These are phyloP conservation scores for Thymus quinquecostatus DNA, from an alignment of 257 asterid species.

Conservation along the genomic window DNA sequence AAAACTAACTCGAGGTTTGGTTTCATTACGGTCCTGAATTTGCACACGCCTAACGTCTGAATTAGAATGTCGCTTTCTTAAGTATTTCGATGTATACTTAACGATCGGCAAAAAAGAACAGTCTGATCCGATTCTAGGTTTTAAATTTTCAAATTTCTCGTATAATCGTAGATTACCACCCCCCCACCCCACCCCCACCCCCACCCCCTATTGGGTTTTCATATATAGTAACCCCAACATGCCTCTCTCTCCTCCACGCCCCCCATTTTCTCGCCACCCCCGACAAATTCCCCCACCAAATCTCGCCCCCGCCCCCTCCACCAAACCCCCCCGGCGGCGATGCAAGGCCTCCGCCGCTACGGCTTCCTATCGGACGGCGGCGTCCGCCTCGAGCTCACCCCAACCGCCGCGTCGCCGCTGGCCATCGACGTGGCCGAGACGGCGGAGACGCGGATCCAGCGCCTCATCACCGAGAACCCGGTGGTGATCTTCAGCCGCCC, in stretches of 20 bases:
- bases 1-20: background rate
- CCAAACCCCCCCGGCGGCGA: slow-evolving; percentile 29
- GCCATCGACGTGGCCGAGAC: slow-evolving; percentile 75
- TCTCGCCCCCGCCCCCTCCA: background rate
- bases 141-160: background rate
- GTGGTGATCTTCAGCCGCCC: slow-evolving; percentile 83
- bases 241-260: slow-evolving; percentile 45
- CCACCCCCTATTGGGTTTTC: background rate
- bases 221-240: slow-evolving; percentile 47
- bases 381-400: slow-evolving; percentile 66
- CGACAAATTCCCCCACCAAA: background rate
- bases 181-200: background rate
- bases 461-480: slow-evolving; percentile 83
- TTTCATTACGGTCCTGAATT: background rate
- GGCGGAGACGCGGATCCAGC: slow-evolving; percentile 74
- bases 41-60: no score
- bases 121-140: no score
- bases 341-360: slow-evolving; percentile 60
- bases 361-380: slow-evolving; percentile 51
- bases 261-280: slow-evolving; percentile 23
- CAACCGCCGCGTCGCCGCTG: slow-evolving; percentile 61
- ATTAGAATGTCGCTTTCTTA: no score
- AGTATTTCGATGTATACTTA: no score
- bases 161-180: no score
- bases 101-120: no score